Evolutionary conservation across 257 asterid species (phyloP).

Genomic region (Rauvolfia tetraphylla): DNA sequence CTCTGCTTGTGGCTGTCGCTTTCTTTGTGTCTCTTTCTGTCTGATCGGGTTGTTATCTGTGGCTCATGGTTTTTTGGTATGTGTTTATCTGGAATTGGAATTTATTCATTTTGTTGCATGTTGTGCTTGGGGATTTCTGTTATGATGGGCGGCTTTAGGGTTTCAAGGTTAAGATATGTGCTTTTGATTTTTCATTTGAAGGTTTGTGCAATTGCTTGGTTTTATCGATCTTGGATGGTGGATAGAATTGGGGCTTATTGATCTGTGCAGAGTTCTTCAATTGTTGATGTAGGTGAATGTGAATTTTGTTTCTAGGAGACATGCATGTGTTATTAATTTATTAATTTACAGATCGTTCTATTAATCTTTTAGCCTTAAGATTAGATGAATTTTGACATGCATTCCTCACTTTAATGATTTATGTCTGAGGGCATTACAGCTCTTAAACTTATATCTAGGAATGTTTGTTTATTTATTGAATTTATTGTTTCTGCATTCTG

Average conservation of each 20-base stretch:
- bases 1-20: neutral
- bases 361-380: neutral
- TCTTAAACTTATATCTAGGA: neutral
- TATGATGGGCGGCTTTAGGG: constrained; percentile 12
- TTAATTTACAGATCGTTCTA: neutral
- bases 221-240: constrained; percentile 11
- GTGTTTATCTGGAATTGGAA: too few species aligned
- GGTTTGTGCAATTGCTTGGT: neutral
- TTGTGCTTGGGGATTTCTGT: neutral
- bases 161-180: constrained; percentile 2
- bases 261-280: neutral
- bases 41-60: constrained; percentile 8
- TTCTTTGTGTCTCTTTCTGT: constrained; percentile 20
- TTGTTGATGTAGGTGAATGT: neutral
- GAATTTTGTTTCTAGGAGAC: neutral
- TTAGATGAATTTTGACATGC: neutral
- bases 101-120: neutral
- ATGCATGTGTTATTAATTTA: neutral
- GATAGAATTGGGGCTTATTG: neutral
- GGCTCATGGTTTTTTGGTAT: neutral
- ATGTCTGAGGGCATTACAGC: too few species aligned
- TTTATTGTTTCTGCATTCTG: neutral
- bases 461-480: neutral
- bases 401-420: neutral
- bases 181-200: neutral